Evolutionary conservation across 2,329 filamentous ascomycete genomes (phyloP).

Genomic region (Aspergillus luchuensis): DNA sequence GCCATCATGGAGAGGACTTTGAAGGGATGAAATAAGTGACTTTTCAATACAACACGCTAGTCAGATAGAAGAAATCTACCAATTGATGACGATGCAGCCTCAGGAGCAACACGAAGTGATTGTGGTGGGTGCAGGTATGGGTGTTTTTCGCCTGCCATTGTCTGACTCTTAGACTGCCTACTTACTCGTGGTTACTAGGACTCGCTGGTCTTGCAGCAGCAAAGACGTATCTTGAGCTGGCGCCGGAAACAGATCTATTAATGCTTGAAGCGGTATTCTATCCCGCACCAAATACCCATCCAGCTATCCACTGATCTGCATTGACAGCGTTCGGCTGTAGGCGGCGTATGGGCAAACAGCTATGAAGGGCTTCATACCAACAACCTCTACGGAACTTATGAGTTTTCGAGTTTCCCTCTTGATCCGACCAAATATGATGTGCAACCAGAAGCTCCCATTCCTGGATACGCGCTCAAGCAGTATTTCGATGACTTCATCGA

Average conservation of each 20-base stretch:
- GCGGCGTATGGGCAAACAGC: conserved; percentile 10
- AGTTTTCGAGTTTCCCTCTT: conserved; percentile 9
- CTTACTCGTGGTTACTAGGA: background rate
- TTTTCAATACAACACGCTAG: too few species aligned
- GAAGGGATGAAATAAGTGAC: too few species aligned
- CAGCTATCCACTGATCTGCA: background rate
- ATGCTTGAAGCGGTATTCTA: conserved; percentile 4
- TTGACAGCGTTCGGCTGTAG: background rate
- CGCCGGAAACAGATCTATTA: background rate
- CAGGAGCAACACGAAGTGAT: background rate
- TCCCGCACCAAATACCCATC: background rate
- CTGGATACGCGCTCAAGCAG: background rate
- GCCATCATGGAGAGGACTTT: too few species aligned
- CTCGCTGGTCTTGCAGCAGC: conserved; percentile 10
- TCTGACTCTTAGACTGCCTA: background rate
- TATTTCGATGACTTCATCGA: conserved; percentile 5
- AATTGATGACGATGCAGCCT: background rate
- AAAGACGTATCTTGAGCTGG: conserved; percentile 12
- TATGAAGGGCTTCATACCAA: conserved; percentile 9
- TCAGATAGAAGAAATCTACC: too few species aligned
- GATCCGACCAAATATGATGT: conserved; percentile 1
- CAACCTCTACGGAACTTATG: conserved; percentile 7
- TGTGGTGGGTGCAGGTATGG: conserved; percentile 2
- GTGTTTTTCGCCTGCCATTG: too few species aligned
- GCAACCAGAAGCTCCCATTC: background rate